Evolutionary conservation across 2,329 filamentous ascomycete genomes (phyloP).

Genomic region (Calonectria henricotiae): DNA sequence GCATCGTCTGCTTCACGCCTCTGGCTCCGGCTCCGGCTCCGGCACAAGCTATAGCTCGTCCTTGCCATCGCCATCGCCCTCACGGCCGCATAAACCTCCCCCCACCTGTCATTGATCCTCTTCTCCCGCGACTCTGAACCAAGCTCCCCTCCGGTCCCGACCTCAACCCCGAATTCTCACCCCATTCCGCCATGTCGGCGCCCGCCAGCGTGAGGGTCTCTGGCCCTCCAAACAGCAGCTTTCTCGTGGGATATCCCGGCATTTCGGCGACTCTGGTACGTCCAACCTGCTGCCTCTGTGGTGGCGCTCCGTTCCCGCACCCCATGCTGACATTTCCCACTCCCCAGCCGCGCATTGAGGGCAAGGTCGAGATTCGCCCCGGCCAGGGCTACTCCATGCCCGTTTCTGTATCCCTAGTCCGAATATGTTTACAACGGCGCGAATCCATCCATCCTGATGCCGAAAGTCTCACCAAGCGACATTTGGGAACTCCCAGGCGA

Average conservation of each 20-base stretch:
- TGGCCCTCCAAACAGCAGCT: slow-evolving; percentile 96
- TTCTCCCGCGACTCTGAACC: slow-evolving; percentile 36
- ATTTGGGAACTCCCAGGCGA: slow-evolving; percentile 89
- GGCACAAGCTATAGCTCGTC: slow-evolving; percentile 35
- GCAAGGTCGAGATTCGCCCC: slow-evolving; percentile 96
- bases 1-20: slow-evolving; percentile 45
- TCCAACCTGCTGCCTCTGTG: slow-evolving; percentile 50
- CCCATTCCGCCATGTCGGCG: slow-evolving; percentile 49
- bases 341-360: slow-evolving; percentile 91
- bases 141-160: slow-evolving; percentile 23
- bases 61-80: slow-evolving; percentile 37
- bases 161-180: slow-evolving; percentile 28
- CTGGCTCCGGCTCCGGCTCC: slow-evolving; percentile 45
- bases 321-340: slow-evolving; percentile 43
- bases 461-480: slow-evolving; percentile 93
- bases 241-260: slow-evolving; percentile 96
- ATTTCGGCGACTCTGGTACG: slow-evolving; percentile 97
- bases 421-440: slow-evolving; percentile 92
- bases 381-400: slow-evolving; percentile 88
- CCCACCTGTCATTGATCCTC: slow-evolving; percentile 42
- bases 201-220: slow-evolving; percentile 86
- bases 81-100: slow-evolving; percentile 39
- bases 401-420: slow-evolving; percentile 91
- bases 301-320: slow-evolving; percentile 37
- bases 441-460: slow-evolving; percentile 98